A percentile compares a stretch with the other conserved stretches of the same genome.
Evolutionary conservation across 495 filamentous ascomycete genomes (phyloP).

Genomic region (Corynascus novoguineensis): DNA sequence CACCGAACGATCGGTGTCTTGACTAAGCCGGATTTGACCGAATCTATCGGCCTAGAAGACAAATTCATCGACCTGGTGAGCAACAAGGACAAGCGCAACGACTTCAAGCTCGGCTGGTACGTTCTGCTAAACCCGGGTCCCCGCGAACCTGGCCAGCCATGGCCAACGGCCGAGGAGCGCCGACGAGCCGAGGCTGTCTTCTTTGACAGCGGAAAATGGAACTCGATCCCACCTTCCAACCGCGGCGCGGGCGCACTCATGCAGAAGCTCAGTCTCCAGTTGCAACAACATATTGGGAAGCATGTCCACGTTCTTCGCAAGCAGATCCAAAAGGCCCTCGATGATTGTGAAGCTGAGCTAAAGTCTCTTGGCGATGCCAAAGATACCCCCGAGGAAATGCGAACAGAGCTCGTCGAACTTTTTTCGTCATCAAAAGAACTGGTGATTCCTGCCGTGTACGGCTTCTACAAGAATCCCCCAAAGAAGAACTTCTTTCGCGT

Average conservation of each 20-base stretch:
- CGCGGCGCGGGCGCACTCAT: conserved; percentile 33
- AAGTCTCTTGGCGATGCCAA: conserved; percentile 34
- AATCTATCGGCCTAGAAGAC: conserved; percentile 41
- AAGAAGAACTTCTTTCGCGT: conserved; percentile 37
- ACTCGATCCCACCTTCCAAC: conserved; percentile 25
- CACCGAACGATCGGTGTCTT: conserved; percentile 47
- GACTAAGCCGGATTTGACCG: conserved; percentile 48
- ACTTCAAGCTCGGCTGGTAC: conserved; percentile 60
- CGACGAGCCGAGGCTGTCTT: conserved; percentile 28
- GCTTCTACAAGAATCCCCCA: conserved; percentile 40
- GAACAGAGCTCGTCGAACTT: conserved; percentile 36
- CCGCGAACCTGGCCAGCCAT: conserved; percentile 32
- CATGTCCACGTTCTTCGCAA: conserved; percentile 32
- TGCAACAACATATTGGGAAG: conserved; percentile 36
- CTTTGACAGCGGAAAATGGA: conserved; percentile 42
- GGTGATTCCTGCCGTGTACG: conserved; percentile 37
- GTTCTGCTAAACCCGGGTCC: conserved; percentile 51
- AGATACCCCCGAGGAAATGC: conserved; percentile 37
- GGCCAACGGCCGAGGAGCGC: conserved; percentile 30
- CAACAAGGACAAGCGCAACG: conserved; percentile 51
- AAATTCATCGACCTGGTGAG: conserved; percentile 49
- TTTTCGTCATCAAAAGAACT: conserved; percentile 36
- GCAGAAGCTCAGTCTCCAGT: conserved; percentile 34
- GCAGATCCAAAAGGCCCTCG: conserved; percentile 36
- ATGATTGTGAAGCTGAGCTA: conserved; percentile 36